These are phyloP conservation scores for Penicillium decumbens DNA, from an alignment of 2,329 filamentous ascomycete genomes.

Conservation along the genomic window DNA sequence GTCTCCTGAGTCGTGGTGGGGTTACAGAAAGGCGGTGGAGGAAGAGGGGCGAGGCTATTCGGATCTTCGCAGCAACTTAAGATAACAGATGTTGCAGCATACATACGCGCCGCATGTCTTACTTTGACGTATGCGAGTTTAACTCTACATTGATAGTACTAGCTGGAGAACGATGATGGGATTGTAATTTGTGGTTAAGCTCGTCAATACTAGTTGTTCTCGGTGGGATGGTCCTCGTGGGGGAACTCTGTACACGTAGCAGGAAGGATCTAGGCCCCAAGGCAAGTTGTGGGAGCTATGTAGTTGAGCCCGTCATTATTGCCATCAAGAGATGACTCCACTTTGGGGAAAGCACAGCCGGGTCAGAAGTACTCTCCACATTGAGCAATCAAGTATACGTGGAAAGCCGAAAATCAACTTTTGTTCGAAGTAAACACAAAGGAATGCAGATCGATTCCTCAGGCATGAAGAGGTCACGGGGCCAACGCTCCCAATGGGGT, in stretches of 20 bases:
- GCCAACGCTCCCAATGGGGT: slow-evolving; percentile 15
- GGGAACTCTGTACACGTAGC: background rate
- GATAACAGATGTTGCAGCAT: background rate
- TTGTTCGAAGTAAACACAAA: background rate
- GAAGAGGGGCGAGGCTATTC: slow-evolving; percentile 27
- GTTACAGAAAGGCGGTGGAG: slow-evolving; percentile 31
- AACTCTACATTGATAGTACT: slow-evolving; percentile 1
- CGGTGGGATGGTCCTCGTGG: background rate
- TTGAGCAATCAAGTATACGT: background rate
- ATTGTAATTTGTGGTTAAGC: background rate
- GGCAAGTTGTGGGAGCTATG: background rate
- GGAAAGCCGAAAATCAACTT: background rate
- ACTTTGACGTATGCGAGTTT: slow-evolving; percentile 6
- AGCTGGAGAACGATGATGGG: background rate
- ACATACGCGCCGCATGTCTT: slow-evolving; percentile 1
- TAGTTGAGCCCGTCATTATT: background rate
- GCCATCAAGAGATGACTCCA: slow-evolving; percentile 1
- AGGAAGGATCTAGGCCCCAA: slow-evolving; percentile 6
- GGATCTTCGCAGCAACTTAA: slow-evolving; percentile 6
- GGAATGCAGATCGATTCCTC: background rate
- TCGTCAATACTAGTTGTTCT: background rate
- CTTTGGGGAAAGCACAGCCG: background rate
- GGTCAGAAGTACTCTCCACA: background rate
- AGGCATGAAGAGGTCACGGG: slow-evolving; percentile 14
- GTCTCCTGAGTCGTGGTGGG: slow-evolving; percentile 26